Conservation (phyloP, 2,329 filamentous ascomycete species). For the Colletotrichum higginsianum region DNA sequence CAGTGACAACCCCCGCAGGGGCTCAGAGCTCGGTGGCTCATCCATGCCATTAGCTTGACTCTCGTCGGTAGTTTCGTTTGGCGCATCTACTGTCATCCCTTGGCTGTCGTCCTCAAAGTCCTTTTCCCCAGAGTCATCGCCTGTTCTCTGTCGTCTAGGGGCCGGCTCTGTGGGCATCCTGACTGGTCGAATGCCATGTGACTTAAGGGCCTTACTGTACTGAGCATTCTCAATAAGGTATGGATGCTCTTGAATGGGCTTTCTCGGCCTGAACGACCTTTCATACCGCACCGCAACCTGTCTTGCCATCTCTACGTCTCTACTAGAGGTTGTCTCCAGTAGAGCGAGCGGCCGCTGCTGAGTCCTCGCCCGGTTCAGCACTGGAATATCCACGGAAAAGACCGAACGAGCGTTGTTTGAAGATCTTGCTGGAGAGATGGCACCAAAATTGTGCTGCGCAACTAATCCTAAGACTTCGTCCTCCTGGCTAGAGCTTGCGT, state of each 20-base stretch:
- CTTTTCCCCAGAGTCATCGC: constrained; percentile 63
- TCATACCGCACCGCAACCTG: constrained; percentile 53
- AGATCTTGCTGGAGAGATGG: neutral
- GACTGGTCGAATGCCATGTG: constrained; percentile 69
- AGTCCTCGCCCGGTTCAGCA: constrained; percentile 6
- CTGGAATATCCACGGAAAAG: neutral
- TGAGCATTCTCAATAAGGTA: constrained; percentile 70
- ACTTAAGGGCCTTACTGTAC: constrained; percentile 67
- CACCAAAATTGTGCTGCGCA: neutral
- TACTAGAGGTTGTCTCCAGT: neutral
- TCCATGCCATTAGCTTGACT: constrained; percentile 49
- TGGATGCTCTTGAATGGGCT: constrained; percentile 73
- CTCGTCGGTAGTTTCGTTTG: constrained; percentile 52
- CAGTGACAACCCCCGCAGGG: constrained; percentile 11
- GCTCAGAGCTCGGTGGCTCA: neutral
- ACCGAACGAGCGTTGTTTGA: neutral
- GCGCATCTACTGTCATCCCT: constrained; percentile 49
- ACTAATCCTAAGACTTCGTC: neutral
- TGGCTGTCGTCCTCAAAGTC: constrained; percentile 69
- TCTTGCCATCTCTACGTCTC: constrained; percentile 35
- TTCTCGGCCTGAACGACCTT: constrained; percentile 70
- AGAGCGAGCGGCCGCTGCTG: constrained; percentile 2
- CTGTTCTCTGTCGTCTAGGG: constrained; percentile 47
- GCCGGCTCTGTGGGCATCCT: constrained; percentile 55
- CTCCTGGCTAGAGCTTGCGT: neutral